phyloP scores from a whole-genome alignment of 2,329 filamentous ascomycete genomes.

The Diaporthe citri region DNA sequence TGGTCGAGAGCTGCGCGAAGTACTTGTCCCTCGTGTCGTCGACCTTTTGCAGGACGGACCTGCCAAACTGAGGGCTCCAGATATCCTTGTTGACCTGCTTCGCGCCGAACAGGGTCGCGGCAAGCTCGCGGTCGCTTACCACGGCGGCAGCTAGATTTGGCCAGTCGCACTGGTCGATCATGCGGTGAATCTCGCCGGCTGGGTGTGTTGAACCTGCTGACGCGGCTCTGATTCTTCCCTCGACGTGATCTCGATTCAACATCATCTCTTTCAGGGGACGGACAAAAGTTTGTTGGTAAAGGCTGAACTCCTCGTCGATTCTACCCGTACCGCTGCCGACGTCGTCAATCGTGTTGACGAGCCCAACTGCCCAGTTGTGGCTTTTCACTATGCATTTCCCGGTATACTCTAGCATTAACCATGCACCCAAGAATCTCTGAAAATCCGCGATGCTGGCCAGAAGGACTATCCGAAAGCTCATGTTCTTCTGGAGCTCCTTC shows the following conservation, averaged over 20 bases:
- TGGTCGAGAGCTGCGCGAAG: neutral
- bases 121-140: neutral
- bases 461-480: neutral
- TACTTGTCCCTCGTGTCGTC: slow-evolving; percentile 3
- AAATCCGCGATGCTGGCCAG: neutral
- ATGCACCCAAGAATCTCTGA: neutral
- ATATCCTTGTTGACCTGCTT: neutral
- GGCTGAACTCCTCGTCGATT: neutral
- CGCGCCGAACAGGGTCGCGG: neutral
- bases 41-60: neutral
- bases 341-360: neutral
- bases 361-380: neutral
- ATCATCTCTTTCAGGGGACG: neutral
- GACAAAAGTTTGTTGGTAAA: neutral
- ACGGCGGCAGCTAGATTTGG: neutral
- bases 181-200: neutral
- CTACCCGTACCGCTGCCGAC: neutral
- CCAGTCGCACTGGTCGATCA: slow-evolving; percentile 16
- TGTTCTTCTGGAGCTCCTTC: neutral
- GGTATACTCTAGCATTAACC: neutral
- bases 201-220: neutral
- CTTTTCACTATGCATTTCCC: neutral
- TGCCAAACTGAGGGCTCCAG: neutral
- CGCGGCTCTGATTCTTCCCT: neutral
- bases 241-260: slow-evolving; percentile 7